Evolutionary conservation across 345 rosid species (phyloP), one percentile per base, ranked within the genome.

Genomic region (Syzygium grande): DNA sequence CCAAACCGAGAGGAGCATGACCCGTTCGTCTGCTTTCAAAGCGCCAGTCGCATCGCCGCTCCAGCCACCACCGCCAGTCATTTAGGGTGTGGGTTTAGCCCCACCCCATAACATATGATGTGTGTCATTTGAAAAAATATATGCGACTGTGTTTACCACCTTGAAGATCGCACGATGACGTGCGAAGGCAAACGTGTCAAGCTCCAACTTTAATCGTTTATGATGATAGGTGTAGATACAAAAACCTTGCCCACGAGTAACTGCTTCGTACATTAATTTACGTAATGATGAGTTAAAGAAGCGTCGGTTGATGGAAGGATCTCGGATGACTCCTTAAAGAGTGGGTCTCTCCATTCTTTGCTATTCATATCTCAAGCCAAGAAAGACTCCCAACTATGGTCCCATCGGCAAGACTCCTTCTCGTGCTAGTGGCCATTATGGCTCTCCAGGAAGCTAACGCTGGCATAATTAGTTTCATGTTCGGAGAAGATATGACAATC

Each of bases 381-480:
- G n/a, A 58, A 23, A 25, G 63, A 27, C n/a, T 58, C 63, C 63
- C 63, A 58, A 58, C 11, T 58, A 25, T 58, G 29, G 63, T 58
- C 29, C 63, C 63, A 23, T 58, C n/a, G n/a, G 63, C 63, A 58
- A 58, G 63, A 58, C 23, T 58, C 63, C 63, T 58, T 23, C 63
- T 58, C 63, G 29, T 23, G 29, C n/a, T 58, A 58, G 29, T 4
- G 63, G 63, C 14, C 63, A 58, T 58, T 25, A 58, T 25, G n/a
- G n/a, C 13, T 58, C n/a, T 58, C 63, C 63, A 23, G 27, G n/a
- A 58, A 58, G n/a, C 25, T 58, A 58, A 23, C n/a, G 63, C 14
- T 4, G 29, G 29, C 63, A 2, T 58, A 23, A 0, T 58, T 58
- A 5, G 1, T 22, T 0, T 23, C 29, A 5, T 43, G 0, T 58